These are phyloP conservation scores for Vigna trinervia DNA, from an alignment of 306 rosid species.

Conservation along the genomic window DNA sequence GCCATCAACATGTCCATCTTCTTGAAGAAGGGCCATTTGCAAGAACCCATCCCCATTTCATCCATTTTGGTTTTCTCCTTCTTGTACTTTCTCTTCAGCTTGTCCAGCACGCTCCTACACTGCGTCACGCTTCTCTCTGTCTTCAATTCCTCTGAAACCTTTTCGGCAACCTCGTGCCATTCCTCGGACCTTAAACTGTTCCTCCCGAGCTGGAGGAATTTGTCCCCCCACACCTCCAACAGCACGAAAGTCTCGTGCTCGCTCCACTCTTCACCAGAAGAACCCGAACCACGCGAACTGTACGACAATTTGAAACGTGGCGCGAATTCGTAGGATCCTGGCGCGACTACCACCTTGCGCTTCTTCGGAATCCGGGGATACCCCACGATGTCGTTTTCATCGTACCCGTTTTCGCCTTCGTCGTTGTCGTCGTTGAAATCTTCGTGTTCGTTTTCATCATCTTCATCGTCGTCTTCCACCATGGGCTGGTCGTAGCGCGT, in stretches of 20 bases:
- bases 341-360: slow-evolving; percentile 48
- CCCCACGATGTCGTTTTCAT: slow-evolving; percentile 43
- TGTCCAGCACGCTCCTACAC: slow-evolving; percentile 67
- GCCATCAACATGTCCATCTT: slow-evolving; percentile 89
- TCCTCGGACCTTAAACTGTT: slow-evolving; percentile 83
- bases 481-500: slow-evolving; percentile 42
- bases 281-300: slow-evolving; percentile 29
- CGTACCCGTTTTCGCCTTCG: slow-evolving; percentile 38
- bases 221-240: slow-evolving; percentile 84
- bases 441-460: slow-evolving; percentile 48
- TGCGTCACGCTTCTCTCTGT: slow-evolving; percentile 55
- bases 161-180: slow-evolving; percentile 76
- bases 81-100: slow-evolving; percentile 74
- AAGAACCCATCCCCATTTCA: slow-evolving; percentile 58
- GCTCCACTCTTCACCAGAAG: slow-evolving; percentile 56
- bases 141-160: slow-evolving; percentile 65
- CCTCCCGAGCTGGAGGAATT: slow-evolving; percentile 78
- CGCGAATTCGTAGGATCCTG: slow-evolving; percentile 53
- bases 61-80: slow-evolving; percentile 71
- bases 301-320: slow-evolving; percentile 48
- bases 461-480: slow-evolving; percentile 41
- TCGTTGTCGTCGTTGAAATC: slow-evolving; percentile 44
- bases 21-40: slow-evolving; percentile 72
- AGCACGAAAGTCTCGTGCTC: slow-evolving; percentile 71
- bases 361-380: slow-evolving; percentile 61